These are phyloP conservation scores for Didymella arachidicola DNA, from an alignment of 2,329 filamentous ascomycete genomes.

Conservation along the genomic window DNA sequence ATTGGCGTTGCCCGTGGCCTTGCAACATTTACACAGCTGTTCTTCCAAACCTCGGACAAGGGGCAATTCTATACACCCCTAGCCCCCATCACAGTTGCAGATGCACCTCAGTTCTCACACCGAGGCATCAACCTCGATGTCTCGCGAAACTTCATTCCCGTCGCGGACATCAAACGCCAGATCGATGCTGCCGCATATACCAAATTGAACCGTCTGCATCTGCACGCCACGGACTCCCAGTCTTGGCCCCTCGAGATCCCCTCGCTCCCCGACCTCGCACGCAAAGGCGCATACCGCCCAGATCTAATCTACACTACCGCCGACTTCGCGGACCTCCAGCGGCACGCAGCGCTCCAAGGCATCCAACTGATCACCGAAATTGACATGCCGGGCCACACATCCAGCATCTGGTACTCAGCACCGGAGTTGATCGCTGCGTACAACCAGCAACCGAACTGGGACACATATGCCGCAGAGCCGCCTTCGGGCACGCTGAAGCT, in stretches of 20 bases:
- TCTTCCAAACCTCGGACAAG: constrained; percentile 72
- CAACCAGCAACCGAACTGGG: constrained; percentile 62
- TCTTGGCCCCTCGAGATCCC: constrained; percentile 87
- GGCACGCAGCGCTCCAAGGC: constrained; percentile 72
- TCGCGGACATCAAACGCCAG: constrained; percentile 73
- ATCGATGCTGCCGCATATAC: constrained; percentile 80
- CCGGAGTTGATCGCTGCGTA: constrained; percentile 76
- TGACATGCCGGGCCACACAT: constrained; percentile 82
- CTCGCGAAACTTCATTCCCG: constrained; percentile 73
- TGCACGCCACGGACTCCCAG: constrained; percentile 84
- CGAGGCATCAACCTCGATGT: constrained; percentile 83
- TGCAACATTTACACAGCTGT: constrained; percentile 80
- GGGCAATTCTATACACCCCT: constrained; percentile 68
- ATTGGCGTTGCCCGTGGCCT: constrained; percentile 76
- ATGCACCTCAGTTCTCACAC: constrained; percentile 76
- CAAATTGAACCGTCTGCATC: constrained; percentile 83
- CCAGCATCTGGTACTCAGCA: constrained; percentile 69
- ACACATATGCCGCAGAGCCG: constrained; percentile 62
- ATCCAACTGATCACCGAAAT: constrained; percentile 78
- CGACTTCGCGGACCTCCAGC: constrained; percentile 72
- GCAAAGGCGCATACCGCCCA: constrained; percentile 75
- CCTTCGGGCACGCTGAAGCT: constrained; percentile 74
- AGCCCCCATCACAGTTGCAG: constrained; percentile 75
- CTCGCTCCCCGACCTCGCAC: constrained; percentile 72
- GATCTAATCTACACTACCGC: constrained; percentile 71